Conservation (phyloP, 2,329 filamentous ascomycete genomes). For the Seiridium unicorne region DNA sequence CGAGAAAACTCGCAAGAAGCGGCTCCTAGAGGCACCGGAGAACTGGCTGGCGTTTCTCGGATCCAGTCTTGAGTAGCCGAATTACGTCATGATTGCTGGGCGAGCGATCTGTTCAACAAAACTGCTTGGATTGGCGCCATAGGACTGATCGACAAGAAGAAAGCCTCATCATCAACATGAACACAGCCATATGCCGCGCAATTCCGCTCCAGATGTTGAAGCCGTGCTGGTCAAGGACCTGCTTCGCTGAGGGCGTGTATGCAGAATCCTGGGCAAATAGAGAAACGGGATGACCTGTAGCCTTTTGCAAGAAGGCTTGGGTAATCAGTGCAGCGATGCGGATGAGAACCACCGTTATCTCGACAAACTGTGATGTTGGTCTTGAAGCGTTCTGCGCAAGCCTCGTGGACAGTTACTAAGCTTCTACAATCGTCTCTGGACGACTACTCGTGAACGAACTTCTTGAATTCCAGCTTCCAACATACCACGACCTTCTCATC, state of each 20-base stretch:
- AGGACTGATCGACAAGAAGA: neutral
- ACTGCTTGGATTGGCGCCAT: neutral
- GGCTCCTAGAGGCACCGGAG: neutral
- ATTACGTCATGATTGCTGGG: neutral
- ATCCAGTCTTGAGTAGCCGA: neutral
- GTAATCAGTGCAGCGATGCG: neutral
- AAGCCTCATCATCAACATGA: neutral
- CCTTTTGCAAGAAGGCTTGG: neutral
- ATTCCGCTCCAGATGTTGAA: neutral
- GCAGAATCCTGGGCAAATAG: neutral
- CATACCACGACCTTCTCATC: too few species aligned
- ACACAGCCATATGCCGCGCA: neutral
- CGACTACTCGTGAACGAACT: too few species aligned
- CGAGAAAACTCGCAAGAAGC: too few species aligned
- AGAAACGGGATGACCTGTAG: neutral
- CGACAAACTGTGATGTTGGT: too few species aligned
- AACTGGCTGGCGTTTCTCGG: neutral
- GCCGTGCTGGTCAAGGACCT: neutral
- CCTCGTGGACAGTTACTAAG: too few species aligned
- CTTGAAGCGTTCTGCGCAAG: too few species aligned
- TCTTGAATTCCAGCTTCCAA: too few species aligned
- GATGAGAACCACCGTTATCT: neutral
- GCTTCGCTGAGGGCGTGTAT: neutral
- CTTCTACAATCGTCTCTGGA: too few species aligned
- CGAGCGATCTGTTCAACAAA: neutral